Evolutionary conservation across 169 alveolate genomes (phyloP), one percentile per base, ranked within the genome.

Genomic region (Plasmodium fragile): DNA sequence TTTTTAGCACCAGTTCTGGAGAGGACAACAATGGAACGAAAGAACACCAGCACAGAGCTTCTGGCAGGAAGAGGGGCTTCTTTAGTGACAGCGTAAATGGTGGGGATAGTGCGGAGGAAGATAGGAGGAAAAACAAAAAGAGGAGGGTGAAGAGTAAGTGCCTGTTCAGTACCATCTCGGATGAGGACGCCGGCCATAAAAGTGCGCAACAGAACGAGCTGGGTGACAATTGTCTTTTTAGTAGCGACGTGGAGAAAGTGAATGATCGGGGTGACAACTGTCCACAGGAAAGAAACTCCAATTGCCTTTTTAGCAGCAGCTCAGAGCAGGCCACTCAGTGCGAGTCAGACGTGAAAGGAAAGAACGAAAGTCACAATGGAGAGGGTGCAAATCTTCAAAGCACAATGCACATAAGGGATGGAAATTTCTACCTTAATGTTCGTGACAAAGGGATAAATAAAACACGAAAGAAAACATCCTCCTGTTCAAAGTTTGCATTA

Each of bases 81-180:
- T 70, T 70, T 65, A 83, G 28, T 83, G 72, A 70, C 25, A 39
- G 72, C 34, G 52, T 43, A 30, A 52, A 41, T 0, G 34, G 25
- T 22, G 41, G 34, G 28, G 81, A 49, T 39, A 49, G 22, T 49
- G 11, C 65, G 39, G 75, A n/a, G 28, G 41, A 2, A 55, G 16
- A 16, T 39, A 25, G 10, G 71, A 25, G 5, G 53, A 89, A 89
- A 11, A 34, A 25, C 4, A 84, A 72, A 32, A 72, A 18, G 53
- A 82, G 70, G 18, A 82, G 41, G 49, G 16, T 69, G 81, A 65
- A 28, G 30, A 75, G 93, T 18, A 83, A 55, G 10, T 52, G 71
- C 22, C 5, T 81, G n/a, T 18, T 81, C 22, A 52, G 77, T 5
- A 83, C 55, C 52, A 82, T 11, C 32, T 59, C 59, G 8, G 92